Conservation (phyloP, 169 alveolate species). For the Pseudocohnilembus persalinus region DNA sequence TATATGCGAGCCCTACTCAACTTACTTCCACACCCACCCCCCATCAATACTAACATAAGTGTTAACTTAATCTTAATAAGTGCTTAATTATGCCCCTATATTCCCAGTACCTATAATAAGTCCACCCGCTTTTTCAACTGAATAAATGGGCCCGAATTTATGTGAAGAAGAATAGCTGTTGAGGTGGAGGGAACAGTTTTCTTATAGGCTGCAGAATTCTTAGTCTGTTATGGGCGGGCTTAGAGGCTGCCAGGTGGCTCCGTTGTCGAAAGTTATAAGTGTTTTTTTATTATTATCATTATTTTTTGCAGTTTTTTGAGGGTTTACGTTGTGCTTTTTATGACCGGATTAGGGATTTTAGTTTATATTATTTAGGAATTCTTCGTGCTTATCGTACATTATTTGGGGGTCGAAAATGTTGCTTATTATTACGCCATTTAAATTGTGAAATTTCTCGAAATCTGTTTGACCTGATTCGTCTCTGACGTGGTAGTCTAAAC, state of each 20-base stretch:
- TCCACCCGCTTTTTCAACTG: slow-evolving; percentile 96
- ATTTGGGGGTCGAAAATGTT: neutral
- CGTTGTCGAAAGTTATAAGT: slow-evolving; percentile 89
- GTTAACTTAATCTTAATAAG: slow-evolving; percentile 86
- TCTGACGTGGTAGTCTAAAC: neutral
- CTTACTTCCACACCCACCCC: slow-evolving; percentile 97
- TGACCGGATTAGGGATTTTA: neutral
- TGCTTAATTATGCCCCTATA: slow-evolving; percentile 90
- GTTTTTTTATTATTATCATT: neutral
- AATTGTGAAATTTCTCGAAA: neutral
- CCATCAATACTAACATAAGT: slow-evolving; percentile 98
- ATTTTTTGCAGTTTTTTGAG: neutral
- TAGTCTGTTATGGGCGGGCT: slow-evolving; percentile 95
- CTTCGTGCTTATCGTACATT: neutral
- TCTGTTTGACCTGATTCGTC: neutral
- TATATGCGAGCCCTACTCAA: slow-evolving; percentile 96
- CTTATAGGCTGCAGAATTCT: slow-evolving; percentile 88
- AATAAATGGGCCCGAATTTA: slow-evolving; percentile 94
- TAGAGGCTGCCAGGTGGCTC: slow-evolving; percentile 96
- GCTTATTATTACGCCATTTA: neutral
- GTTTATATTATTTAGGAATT: neutral
- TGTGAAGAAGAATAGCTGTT: slow-evolving; percentile 90
- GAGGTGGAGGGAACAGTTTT: slow-evolving; percentile 76
- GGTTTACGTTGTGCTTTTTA: neutral
- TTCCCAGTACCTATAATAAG: slow-evolving; percentile 96